Base-by-base conservation (phyloP, 2,329 filamentous ascomycete genomes). In the Talaromyces marneffei region DNA sequence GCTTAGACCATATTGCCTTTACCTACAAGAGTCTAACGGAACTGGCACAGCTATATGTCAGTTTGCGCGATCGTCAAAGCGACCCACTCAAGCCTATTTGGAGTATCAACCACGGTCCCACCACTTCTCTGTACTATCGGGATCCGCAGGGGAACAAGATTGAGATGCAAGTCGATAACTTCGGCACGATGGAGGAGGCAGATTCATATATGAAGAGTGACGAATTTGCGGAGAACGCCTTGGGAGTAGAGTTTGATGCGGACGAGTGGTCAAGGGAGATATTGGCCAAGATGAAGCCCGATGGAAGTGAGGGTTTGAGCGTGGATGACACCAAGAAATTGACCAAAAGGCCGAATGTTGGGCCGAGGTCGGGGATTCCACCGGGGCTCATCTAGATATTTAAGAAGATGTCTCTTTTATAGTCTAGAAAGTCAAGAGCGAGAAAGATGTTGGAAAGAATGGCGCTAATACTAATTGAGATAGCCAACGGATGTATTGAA, bases 71-170 rank as follows among this genome's bases (percentile, higher is more conserved):
- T 20, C 42, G 18, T 25, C 16, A 7, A 14, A 25, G 23, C 4
- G 18, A 29, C 14, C 44, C 53, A 2, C 12, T 57, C 1, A 31
- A 33, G 31, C 80, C 80, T 0, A 31, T 71, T 3, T 80, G 77
- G 77, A 74, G 68, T 61, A 71, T 80, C 33, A 80, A 82, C 65
- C 80, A 83, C 66, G 80, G 80, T 2, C 71, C 73, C 1, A 82
- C 77, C 1, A 78, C 72, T 0, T 77, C 73, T 65, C 76, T 82
- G 40, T 82, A 82, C 67, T 82, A 82, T 65, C 61, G 64, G 7
- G 80, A 82, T 66, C 80, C 79, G 4, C 79, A 83, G 65, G 77
- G 79, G 12, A 82, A 82, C 66, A 64, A 70, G 65, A 57, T 82
- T 31, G 81, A 82, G 69, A 75, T 73, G 3, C 79, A 82, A 65